Base-by-base conservation (phyloP, 257 asterid genomes). In the Prunella vulgaris region DNA sequence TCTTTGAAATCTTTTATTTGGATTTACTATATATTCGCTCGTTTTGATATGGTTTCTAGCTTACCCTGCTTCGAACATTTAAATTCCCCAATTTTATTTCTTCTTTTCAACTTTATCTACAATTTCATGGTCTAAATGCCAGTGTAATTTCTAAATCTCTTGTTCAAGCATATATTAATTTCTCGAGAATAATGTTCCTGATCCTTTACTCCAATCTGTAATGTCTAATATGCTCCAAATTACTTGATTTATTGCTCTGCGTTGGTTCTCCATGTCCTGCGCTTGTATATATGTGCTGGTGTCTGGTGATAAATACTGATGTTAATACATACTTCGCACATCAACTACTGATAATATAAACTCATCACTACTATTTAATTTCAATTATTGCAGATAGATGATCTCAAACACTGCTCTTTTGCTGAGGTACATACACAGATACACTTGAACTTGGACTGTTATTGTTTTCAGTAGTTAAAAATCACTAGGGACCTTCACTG, bases 401-500 rank as follows among this genome's bases (percentile, higher is more conserved):
- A 93, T 66, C 90, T 90, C 79, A 84, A 79, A 83, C 90, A 85
- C 81, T 88, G 84, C 62, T 82, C 96, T 24, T 88, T 82, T 64
- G 87, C 96, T 54, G 98, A 93, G 98, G 98, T 92, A 76, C 53
- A 30, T 6, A 17, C 5, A 7, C 37, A 59, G 7, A 27, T 25
- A 38, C 27, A 59, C 51, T 57, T n/a, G 15, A 5, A n/a, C n/a
- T n/a, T n/a, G n/a, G n/a, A 27, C 7, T 62, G 44, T 6, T 21
- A 27, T 35, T 7, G 42, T 25, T 51, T 56, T 63, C 14, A 24
- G 28, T n/a, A 8, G 32, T 8, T 13, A 21, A 20, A 44, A 10
- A n/a, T n/a, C n/a, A n/a, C n/a, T n/a, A n/a, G n/a, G 27, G 37
- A 37, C 51, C 22, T 68, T 57, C 58, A 40, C 53, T 71, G 52